A percentile compares a stretch with the other conserved stretches of the same genome.
Conservation (phyloP, 83 land plant genomes). For the Thuja plicata region DNA sequence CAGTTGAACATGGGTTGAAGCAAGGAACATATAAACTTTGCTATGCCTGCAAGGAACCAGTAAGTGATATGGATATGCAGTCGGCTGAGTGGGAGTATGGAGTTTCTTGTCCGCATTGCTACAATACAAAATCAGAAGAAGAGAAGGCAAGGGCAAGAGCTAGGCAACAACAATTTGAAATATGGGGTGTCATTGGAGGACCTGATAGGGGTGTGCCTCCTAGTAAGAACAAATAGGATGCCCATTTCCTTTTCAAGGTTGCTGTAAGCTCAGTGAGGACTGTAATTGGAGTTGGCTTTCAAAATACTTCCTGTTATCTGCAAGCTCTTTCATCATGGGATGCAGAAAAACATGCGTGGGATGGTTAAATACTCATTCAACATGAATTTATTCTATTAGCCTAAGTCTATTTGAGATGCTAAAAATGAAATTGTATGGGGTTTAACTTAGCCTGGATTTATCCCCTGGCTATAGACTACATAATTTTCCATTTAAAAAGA, state of each 20-base stretch:
- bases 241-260: not conserved
- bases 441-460: not conserved
- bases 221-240: not conserved
- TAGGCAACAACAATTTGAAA: constrained; percentile 82
- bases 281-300: not conserved
- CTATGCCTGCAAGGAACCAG: constrained; percentile 98
- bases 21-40: constrained; percentile 84
- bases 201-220: constrained; percentile 79
- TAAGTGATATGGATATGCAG: constrained; percentile 81
- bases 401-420: not conserved
- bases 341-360: not conserved
- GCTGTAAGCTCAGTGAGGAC: not conserved
- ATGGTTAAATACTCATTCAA: not conserved
- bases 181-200: constrained; percentile 90
- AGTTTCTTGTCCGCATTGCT: constrained; percentile 91
- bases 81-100: constrained; percentile 88
- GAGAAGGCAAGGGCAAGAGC: constrained; percentile 96
- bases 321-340: not conserved
- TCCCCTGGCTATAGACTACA: not conserved
- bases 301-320: not conserved
- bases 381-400: not conserved
- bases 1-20: constrained; percentile 86
- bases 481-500: not conserved
- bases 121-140: constrained; percentile 66
- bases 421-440: not conserved